phyloP scores from a whole-genome alignment of 2,329 filamentous ascomycete species.

The Epicoccum sorghinum region DNA sequence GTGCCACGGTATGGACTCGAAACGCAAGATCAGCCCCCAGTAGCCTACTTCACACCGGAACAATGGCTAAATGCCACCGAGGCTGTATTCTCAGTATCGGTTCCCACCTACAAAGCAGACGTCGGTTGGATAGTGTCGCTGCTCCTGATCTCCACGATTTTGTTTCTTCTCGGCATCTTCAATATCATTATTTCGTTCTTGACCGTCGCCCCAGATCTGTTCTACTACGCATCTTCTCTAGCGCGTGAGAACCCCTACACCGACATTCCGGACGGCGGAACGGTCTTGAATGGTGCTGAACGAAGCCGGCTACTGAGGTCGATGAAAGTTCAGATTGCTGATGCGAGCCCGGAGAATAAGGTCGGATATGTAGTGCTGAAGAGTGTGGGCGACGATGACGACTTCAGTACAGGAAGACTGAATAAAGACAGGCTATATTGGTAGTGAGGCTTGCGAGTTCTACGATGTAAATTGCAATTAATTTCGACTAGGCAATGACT shows the following conservation, averaged over 20 bases:
- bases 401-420: not conserved
- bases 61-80: not conserved
- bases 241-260: conserved; percentile 31
- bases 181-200: not conserved
- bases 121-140: conserved; percentile 1
- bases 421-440: conserved; percentile 1
- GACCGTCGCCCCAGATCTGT: conserved; percentile 25
- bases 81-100: not conserved
- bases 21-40: not conserved
- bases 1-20: not conserved
- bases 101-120: not conserved
- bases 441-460: not conserved
- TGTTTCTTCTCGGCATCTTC: conserved; percentile 3
- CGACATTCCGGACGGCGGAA: conserved; percentile 18
- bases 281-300: conserved; percentile 23
- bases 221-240: conserved; percentile 26
- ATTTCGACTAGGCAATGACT: no score
- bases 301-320: conserved; percentile 23
- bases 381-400: not conserved
- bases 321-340: no score
- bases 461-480: not conserved
- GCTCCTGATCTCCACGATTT: not conserved
- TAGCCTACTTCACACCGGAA: not conserved
- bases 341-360: conserved; percentile 15
- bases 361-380: conserved; percentile 29